phyloP scores from a whole-genome alignment of 148 eudicot species.

The Camellia sinensis region DNA sequence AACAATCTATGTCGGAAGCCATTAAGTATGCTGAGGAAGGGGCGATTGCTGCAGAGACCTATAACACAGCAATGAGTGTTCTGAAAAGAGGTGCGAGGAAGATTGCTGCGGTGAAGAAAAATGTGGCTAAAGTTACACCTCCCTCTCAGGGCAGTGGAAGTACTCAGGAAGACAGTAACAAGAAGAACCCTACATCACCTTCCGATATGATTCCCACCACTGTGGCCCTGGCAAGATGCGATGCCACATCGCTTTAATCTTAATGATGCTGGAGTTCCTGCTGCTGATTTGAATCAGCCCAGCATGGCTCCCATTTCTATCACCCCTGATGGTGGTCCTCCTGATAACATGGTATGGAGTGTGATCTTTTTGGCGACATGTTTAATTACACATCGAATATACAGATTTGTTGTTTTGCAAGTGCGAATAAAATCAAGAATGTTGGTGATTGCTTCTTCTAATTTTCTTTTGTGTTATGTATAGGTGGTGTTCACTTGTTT shows the following conservation, averaged over 20 bases:
- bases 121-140: slow-evolving; percentile 28
- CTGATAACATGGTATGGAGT: slow-evolving; percentile 25
- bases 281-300: slow-evolving; percentile 24
- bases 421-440: not conserved
- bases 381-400: not conserved
- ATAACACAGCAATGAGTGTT: slow-evolving; percentile 22
- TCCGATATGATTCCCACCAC: slow-evolving; percentile 21
- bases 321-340: slow-evolving; percentile 23
- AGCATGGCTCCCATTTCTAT: slow-evolving; percentile 22
- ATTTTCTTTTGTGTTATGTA: not conserved
- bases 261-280: slow-evolving; percentile 27
- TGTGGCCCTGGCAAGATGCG: slow-evolving; percentile 32
- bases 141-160: slow-evolving; percentile 21
- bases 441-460: slow-evolving; percentile 1
- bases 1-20: slow-evolving; percentile 33
- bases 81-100: slow-evolving; percentile 31
- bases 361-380: not conserved
- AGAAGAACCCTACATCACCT: slow-evolving; percentile 11
- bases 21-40: slow-evolving; percentile 36
- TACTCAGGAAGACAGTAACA: slow-evolving; percentile 26
- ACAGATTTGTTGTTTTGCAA: not conserved
- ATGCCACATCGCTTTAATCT: slow-evolving; percentile 30
- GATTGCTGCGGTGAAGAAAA: slow-evolving; percentile 30
- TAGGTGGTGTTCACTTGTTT: slow-evolving; percentile 36
- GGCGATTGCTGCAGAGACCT: slow-evolving; percentile 32